Evolutionary conservation across 305 asterid genomes (phyloP).

Genomic region (Solanum chacoense): DNA sequence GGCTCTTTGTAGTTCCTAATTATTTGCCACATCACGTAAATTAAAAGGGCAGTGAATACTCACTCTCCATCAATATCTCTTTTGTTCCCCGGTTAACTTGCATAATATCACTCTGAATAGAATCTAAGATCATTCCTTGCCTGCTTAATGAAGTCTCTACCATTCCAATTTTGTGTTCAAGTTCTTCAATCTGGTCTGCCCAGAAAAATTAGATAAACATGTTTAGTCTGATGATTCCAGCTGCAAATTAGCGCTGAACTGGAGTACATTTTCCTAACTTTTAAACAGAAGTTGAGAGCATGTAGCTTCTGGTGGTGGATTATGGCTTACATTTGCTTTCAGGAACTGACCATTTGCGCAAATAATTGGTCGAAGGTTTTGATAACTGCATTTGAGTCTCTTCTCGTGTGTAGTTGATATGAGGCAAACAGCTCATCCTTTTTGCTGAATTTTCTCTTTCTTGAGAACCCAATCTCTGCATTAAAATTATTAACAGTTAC

Average conservation of each 20-base stretch:
- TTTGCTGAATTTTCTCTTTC: conserved; percentile 71
- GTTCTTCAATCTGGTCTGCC: conserved; percentile 75
- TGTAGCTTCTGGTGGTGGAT: neutral
- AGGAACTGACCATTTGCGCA: conserved; percentile 64
- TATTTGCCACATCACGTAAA: neutral
- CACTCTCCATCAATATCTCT: conserved; percentile 63
- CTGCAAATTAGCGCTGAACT: neutral
- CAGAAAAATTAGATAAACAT: conserved; percentile 9
- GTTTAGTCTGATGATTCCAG: neutral
- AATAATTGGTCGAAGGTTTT: conserved; percentile 51
- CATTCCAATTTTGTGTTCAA: conserved; percentile 73
- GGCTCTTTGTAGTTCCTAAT: neutral
- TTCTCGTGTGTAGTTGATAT: conserved; percentile 42
- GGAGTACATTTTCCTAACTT: neutral
- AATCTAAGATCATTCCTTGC: conserved; percentile 74
- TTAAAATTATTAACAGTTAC: neutral
- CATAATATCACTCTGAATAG: conserved; percentile 77
- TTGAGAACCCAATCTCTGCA: conserved; percentile 65
- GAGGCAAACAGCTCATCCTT: conserved; percentile 53
- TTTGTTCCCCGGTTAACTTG: conserved; percentile 78
- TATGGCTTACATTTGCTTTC: conserved; percentile 57
- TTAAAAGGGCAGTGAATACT: conserved; percentile 23
- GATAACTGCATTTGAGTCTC: conserved; percentile 51
- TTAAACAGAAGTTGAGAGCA: neutral
- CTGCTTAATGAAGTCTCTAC: conserved; percentile 73